Base-by-base conservation (phyloP, 306 rosid species). In the Dalbergia cultrata region DNA sequence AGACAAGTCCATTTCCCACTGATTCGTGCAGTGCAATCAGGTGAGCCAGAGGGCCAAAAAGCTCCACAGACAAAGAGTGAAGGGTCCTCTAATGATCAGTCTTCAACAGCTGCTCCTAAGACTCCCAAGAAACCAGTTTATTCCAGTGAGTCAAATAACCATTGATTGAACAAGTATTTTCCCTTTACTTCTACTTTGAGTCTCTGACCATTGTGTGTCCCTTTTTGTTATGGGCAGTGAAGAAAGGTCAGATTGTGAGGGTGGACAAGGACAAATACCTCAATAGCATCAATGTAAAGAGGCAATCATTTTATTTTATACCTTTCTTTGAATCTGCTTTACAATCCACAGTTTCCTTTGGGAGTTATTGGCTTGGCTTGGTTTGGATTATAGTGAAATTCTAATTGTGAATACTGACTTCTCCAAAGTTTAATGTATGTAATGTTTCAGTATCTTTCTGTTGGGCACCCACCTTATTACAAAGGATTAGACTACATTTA, bases 171-270 rank as follows among this genome's bases (percentile, higher is more conserved):
- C 17, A 8, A 21, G 6, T 21, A 2, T 76, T 58, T 59, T 59
- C 60, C 45, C 59, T 75, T 74, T 66, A 37, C 5, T 14, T 53
- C 45, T 12, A 13, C 2, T 70, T 67, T 79, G 6, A 47, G 57
- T 57, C 21, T 39, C 16, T 57, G 39, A 53, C 22, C 16, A 13
- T 19, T 77, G 22, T 37, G 17, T 68, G 56, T n/a, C 13, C 4
- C 33, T 80, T 47, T 47, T n/a, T 44, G 41, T 72, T 54, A 4
- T 83, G 85, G 87, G 76, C 93, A 95, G 99, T 95, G 99, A 95
- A 95, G 95, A 95, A 95, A 83, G 93, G 99, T 70, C 99, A 95
- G 87, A 95, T 95, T 88, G 98, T 93, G 88, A 87, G 97, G 79
- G 99, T 95, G 78, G 94, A 95, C 74, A 95, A 93, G 83, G 97